phyloP scores from a whole-genome alignment of 2,329 filamentous ascomycete species.

The Cladosporium sp. region DNA sequence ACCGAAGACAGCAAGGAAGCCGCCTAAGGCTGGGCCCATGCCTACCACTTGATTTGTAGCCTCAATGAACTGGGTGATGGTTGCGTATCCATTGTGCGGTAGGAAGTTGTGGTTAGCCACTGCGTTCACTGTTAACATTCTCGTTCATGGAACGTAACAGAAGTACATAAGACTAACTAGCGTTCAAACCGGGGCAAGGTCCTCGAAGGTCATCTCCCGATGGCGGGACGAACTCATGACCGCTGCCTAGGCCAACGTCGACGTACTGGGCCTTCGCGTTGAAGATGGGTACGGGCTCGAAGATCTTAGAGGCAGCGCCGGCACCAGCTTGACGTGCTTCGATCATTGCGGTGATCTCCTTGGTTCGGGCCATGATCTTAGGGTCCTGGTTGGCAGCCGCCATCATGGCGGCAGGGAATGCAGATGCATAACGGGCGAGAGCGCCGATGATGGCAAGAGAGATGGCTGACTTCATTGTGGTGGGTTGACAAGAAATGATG shows the following conservation, averaged over 20 bases:
- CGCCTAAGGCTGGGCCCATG: constrained; percentile 35
- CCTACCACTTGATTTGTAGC: constrained; percentile 33
- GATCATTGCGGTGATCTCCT: constrained; percentile 7
- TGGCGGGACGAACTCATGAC: constrained; percentile 31
- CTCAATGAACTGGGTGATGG: constrained; percentile 23
- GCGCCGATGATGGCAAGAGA: background rate
- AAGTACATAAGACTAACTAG: constrained; percentile 26
- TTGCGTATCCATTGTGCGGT: constrained; percentile 35
- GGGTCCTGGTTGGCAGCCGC: constrained; percentile 15
- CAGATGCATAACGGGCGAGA: constrained; percentile 12
- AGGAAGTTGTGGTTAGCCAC: constrained; percentile 26
- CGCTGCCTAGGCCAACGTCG: constrained; percentile 29
- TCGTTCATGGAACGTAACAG: constrained; percentile 4
- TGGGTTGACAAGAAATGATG: background rate
- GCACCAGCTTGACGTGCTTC: constrained; percentile 23
- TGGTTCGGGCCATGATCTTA: constrained; percentile 17
- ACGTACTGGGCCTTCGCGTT: constrained; percentile 33
- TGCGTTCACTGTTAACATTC: background rate
- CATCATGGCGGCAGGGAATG: constrained; percentile 19
- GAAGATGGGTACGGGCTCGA: constrained; percentile 28
- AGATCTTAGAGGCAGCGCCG: constrained; percentile 24
- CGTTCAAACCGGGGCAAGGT: constrained; percentile 34
- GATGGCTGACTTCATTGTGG: constrained; percentile 2
- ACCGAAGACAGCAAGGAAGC: constrained; percentile 35
- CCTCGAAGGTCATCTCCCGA: constrained; percentile 31